Conservation (phyloP, 2,329 filamentous ascomycete species). For the Bisporella sp. region DNA sequence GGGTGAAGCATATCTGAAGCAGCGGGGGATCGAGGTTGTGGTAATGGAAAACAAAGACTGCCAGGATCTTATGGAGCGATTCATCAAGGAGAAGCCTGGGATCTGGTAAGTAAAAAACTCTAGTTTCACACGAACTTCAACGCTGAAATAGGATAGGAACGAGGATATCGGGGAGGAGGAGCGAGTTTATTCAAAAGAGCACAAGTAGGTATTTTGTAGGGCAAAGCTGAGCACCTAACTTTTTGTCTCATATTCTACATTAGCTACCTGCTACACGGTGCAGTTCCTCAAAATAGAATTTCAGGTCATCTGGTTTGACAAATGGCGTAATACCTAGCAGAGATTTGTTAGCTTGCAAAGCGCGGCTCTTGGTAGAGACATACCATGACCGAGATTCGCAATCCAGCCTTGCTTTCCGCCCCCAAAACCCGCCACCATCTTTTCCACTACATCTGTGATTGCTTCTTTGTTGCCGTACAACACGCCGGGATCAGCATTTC, state of each 20-base stretch:
- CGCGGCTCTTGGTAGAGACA: conserved; percentile 25
- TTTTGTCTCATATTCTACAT: conserved; percentile 4
- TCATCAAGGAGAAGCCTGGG: conserved; percentile 65
- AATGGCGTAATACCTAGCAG: conserved; percentile 78
- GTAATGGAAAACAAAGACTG: conserved; percentile 61
- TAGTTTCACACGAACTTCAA: neutral
- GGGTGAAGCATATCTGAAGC: conserved; percentile 62
- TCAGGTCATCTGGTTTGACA: conserved; percentile 88
- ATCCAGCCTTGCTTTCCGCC: conserved; percentile 87
- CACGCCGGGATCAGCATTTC: conserved; percentile 91
- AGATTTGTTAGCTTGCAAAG: conserved; percentile 14
- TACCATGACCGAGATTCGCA: conserved; percentile 91
- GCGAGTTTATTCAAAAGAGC: conserved; percentile 33
- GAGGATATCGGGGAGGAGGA: conserved; percentile 49
- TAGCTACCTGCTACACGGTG: conserved; percentile 54
- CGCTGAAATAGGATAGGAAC: conserved; percentile 36
- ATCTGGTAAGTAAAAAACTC: conserved; percentile 48
- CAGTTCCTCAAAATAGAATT: conserved; percentile 90
- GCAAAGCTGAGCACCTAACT: neutral
- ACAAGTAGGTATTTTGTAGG: conserved; percentile 3
- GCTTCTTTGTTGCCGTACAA: conserved; percentile 77
- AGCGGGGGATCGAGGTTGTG: conserved; percentile 65
- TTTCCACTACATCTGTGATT: conserved; percentile 75
- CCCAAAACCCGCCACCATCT: conserved; percentile 83
- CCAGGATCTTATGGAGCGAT: conserved; percentile 61